Evolutionary conservation across 116 monocot genomes (phyloP).

Genomic region (Iris pallida): DNA sequence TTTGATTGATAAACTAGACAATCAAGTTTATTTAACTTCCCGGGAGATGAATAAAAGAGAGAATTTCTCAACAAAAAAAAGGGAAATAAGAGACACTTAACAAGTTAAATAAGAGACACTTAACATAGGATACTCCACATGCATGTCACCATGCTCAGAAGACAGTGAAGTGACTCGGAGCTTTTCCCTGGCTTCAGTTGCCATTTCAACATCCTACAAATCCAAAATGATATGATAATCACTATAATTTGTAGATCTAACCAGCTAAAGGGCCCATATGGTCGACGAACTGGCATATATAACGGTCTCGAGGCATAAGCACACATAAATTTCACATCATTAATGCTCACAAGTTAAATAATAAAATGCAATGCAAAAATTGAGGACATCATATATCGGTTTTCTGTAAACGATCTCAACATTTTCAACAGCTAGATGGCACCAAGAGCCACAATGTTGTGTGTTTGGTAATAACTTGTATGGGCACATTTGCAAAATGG

Average conservation of each 20-base stretch:
- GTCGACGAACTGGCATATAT: no score
- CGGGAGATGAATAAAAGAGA: no score
- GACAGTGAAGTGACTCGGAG: constrained; percentile 34
- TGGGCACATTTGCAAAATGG: no score
- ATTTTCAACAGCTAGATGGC: no score
- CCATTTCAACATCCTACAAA: constrained; percentile 48
- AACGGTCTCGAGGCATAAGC: no score
- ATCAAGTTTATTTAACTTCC: background rate
- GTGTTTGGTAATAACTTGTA: no score
- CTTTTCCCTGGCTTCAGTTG: constrained; percentile 47
- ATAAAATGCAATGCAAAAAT: no score
- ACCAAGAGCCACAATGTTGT: no score
- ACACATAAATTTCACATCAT: no score
- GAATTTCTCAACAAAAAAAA: background rate
- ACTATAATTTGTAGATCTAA: background rate
- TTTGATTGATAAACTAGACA: background rate
- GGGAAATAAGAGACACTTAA: background rate
- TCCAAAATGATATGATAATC: background rate
- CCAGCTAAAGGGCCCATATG: background rate
- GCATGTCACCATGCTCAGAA: constrained; percentile 52
- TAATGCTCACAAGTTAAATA: no score
- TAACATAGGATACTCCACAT: constrained; percentile 67
- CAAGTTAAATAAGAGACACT: background rate
- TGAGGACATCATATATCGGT: no score
- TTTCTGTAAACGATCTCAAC: no score